Percentiles rank a stretch among this genome's conserved stretches.
phyloP scores from a whole-genome alignment of 2,329 filamentous ascomycete species.

The Calonectria naviculata region DNA sequence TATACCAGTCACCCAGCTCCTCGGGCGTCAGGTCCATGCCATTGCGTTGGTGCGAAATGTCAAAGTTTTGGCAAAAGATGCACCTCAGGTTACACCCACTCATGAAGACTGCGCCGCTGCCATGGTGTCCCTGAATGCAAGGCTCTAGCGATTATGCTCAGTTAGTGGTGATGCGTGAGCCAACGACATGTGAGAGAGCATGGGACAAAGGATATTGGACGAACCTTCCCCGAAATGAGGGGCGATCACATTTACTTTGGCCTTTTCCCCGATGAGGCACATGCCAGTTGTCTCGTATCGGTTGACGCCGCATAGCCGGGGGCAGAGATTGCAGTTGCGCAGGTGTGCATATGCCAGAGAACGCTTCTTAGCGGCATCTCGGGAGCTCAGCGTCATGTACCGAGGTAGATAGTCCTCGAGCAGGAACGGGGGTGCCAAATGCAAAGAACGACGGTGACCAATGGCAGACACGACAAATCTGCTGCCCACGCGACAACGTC shows the following conservation, averaged over 20 bases:
- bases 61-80: conserved; percentile 84
- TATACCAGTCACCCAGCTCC: conserved; percentile 82
- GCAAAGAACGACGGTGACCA: conserved; percentile 48
- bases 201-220: conserved; percentile 36
- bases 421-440: conserved; percentile 74
- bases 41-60: conserved; percentile 85
- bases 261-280: conserved; percentile 81
- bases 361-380: conserved; percentile 79
- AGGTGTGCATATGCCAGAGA: conserved; percentile 80
- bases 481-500: conserved; percentile 1
- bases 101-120: conserved; percentile 85
- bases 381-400: conserved; percentile 75
- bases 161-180: neutral
- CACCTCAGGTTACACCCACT: conserved; percentile 80
- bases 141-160: conserved; percentile 63
- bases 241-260: conserved; percentile 85
- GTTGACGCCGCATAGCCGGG: conserved; percentile 81
- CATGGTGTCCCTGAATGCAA: conserved; percentile 85
- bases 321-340: conserved; percentile 83
- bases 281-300: conserved; percentile 82
- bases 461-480: conserved; percentile 6
- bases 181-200: neutral
- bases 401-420: conserved; percentile 80
- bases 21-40: conserved; percentile 84
- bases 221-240: conserved; percentile 84